Percentiles rank a stretch among this genome's conserved stretches.
Evolutionary conservation across 2,329 filamentous ascomycete species (phyloP).

Genomic region (Lasiodiplodia citricola): DNA sequence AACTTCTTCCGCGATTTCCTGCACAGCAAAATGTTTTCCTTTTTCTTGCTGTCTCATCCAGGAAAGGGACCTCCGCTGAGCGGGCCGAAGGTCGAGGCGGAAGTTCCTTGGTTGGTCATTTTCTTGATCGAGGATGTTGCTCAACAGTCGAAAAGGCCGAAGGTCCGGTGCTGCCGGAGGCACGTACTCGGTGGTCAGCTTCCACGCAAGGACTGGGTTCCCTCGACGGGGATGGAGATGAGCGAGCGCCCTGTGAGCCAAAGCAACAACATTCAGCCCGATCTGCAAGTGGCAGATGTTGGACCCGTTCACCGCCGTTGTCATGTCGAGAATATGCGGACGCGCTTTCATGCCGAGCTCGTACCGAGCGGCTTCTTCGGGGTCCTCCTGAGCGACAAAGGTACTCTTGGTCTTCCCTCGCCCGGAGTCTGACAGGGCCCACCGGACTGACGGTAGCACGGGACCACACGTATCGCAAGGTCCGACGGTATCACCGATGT

Average conservation of each 20-base stretch:
- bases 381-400: constrained; percentile 39
- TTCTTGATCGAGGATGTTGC: constrained; percentile 47
- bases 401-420: not conserved
- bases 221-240: not conserved
- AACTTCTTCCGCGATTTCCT: constrained; percentile 63
- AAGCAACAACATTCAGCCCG: constrained; percentile 47
- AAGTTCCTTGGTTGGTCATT: constrained; percentile 26
- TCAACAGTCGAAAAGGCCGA: constrained; percentile 48
- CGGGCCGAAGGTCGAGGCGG: constrained; percentile 35
- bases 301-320: constrained; percentile 1
- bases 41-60: constrained; percentile 67
- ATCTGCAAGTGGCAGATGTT: constrained; percentile 46
- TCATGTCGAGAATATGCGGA: constrained; percentile 39
- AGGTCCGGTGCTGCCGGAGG: constrained; percentile 36
- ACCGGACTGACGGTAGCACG: constrained; percentile 33
- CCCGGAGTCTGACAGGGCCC: constrained; percentile 32
- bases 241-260: constrained; percentile 51
- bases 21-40: constrained; percentile 50
- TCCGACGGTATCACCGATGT: not conserved
- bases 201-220: constrained; percentile 46
- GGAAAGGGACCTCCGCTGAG: constrained; percentile 60
- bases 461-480: constrained; percentile 37
- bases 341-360: constrained; percentile 58
- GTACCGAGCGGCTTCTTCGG: constrained; percentile 54
- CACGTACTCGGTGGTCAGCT: constrained; percentile 53